phyloP scores from a whole-genome alignment of 495 filamentous ascomycete species.

The Annulohypoxylon nitens region DNA sequence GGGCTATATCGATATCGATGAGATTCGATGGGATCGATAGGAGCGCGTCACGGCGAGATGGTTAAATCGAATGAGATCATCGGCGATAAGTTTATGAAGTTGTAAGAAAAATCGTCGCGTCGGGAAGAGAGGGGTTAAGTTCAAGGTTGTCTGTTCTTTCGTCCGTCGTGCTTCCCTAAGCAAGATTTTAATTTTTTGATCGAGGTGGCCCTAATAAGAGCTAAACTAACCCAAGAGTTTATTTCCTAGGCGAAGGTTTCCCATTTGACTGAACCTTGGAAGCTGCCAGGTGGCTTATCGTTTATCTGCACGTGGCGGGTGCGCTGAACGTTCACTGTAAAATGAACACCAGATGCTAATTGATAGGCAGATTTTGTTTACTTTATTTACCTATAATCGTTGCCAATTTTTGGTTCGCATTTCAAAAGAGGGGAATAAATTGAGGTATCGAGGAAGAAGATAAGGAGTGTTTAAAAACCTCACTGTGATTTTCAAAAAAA shows the following conservation, averaged over 20 bases:
- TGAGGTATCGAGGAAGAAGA: not conserved
- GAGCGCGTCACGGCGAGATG: slow-evolving; percentile 36
- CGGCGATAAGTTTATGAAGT: slow-evolving; percentile 22
- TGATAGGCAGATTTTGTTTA: not conserved
- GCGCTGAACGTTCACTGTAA: not conserved
- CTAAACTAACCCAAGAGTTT: slow-evolving; percentile 21
- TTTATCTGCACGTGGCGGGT: slow-evolving; percentile 41
- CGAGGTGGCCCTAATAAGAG: slow-evolving; percentile 40
- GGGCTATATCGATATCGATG: slow-evolving; percentile 4
- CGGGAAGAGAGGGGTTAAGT: slow-evolving; percentile 37
- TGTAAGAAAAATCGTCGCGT: slow-evolving; percentile 37
- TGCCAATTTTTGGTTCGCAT: not conserved
- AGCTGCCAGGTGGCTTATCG: slow-evolving; percentile 51
- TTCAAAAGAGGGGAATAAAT: not conserved
- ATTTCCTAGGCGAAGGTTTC: slow-evolving; percentile 26
- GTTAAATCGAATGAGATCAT: slow-evolving; percentile 19
- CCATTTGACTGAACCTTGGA: slow-evolving; percentile 23
- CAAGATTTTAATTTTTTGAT: slow-evolving; percentile 38
- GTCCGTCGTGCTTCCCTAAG: slow-evolving; percentile 20
- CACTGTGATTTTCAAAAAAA: not conserved
- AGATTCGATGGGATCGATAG: slow-evolving; percentile 1
- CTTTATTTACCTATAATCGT: not conserved
- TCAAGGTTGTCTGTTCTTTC: slow-evolving; percentile 22
- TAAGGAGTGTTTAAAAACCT: not conserved
- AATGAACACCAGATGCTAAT: not conserved